A percentile compares a stretch with the other conserved stretches of the same genome.
Conservation (phyloP, 495 filamentous ascomycete genomes). For the Xylaria bambusicola region DNA sequence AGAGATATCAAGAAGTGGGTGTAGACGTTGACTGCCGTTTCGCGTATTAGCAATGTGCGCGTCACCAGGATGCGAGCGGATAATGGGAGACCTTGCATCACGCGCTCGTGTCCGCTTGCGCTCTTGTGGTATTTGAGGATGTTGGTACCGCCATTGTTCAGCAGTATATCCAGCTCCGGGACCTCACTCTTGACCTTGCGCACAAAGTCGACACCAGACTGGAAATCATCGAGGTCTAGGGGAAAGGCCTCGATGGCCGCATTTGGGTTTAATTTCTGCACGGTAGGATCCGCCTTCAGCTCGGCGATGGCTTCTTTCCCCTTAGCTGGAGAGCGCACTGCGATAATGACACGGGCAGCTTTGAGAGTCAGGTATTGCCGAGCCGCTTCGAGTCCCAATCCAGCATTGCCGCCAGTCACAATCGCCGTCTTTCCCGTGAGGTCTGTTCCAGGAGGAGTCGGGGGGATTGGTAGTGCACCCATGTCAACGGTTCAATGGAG, state of each 20-base stretch:
- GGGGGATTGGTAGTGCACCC: not conserved
- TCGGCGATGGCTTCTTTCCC: conserved; percentile 41
- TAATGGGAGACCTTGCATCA: conserved; percentile 22
- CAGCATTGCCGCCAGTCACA: conserved; percentile 53
- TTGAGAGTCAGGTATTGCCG: conserved; percentile 41
- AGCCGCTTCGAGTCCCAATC: conserved; percentile 52
- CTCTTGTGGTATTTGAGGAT: conserved; percentile 25
- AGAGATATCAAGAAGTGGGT: conserved; percentile 37
- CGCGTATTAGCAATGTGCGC: not conserved
- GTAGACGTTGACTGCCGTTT: conserved; percentile 33
- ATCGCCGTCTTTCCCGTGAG: conserved; percentile 42
- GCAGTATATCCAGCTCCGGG: conserved; percentile 29
- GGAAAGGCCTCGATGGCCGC: conserved; percentile 48
- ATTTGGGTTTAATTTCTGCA: conserved; percentile 13
- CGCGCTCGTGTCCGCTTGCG: conserved; percentile 34
- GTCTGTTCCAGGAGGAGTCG: conserved; percentile 3
- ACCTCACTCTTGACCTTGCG: conserved; percentile 24
- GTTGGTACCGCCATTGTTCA: conserved; percentile 40
- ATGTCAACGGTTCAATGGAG: conserved; percentile 2
- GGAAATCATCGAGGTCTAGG: conserved; percentile 45
- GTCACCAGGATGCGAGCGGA: not conserved
- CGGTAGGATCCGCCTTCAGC: conserved; percentile 33
- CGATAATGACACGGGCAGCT: conserved; percentile 44
- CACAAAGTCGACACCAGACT: conserved; percentile 21
- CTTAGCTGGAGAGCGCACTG: conserved; percentile 37